Conservation (phyloP, 192 early-diverging fungal species). For the Podila verticillata region DNA sequence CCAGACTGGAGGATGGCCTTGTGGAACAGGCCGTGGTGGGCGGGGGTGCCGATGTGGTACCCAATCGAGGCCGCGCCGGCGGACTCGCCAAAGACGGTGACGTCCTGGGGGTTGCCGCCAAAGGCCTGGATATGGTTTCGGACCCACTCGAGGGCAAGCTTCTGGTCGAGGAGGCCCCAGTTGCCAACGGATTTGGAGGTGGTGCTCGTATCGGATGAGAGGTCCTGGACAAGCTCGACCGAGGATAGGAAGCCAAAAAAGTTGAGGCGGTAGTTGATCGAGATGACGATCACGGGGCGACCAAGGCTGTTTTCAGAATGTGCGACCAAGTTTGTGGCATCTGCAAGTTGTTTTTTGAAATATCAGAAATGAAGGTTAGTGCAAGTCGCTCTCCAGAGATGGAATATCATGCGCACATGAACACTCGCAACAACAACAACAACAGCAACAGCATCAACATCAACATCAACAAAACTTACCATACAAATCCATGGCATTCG, state of each 20-base stretch:
- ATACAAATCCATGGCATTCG: conserved; percentile 34
- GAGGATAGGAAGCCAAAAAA: conserved; percentile 49
- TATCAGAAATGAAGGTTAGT: too few species aligned
- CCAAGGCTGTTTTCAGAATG: background rate
- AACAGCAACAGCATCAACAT: too few species aligned
- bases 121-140: conserved; percentile 62
- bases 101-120: conserved; percentile 63
- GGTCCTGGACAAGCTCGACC: conserved; percentile 22
- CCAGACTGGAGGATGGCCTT: conserved; percentile 48
- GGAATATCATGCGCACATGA: too few species aligned
- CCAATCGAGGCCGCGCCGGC: conserved; percentile 59
- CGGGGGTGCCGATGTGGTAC: conserved; percentile 25
- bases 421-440: too few species aligned
- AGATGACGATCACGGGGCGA: conserved; percentile 42
- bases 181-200: conserved; percentile 46
- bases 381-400: too few species aligned
- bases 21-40: conserved; percentile 39
- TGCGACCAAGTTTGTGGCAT: conserved; percentile 26
- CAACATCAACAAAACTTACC: background rate
- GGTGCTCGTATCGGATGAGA: background rate
- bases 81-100: conserved; percentile 63
- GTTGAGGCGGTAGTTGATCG: conserved; percentile 51
- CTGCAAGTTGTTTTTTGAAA: background rate
- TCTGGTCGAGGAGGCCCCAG: conserved; percentile 64
- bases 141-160: conserved; percentile 64